Evolutionary conservation across 257 asterid genomes (phyloP).

Genomic region (Solanum pinnatisectum): DNA sequence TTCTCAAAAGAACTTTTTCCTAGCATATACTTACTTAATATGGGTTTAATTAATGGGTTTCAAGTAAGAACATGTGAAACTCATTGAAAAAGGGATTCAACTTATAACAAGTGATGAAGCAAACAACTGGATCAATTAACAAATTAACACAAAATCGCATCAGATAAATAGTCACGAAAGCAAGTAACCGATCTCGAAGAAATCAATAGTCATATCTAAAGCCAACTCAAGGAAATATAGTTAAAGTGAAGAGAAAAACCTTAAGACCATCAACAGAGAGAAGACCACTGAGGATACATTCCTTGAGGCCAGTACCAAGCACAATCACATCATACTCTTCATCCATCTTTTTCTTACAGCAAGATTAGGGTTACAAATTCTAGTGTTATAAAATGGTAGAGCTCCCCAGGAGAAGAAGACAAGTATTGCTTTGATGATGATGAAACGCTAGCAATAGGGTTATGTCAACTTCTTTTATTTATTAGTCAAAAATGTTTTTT

Average conservation of each 20-base stretch:
- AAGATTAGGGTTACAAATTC: background rate
- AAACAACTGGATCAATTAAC: background rate
- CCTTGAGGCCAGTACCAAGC: constrained; percentile 88
- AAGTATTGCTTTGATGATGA: background rate
- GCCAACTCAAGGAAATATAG: background rate
- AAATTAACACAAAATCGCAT: background rate
- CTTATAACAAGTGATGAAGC: background rate
- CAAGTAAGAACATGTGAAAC: background rate
- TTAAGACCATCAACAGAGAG: constrained; percentile 88
- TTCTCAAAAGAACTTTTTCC: background rate
- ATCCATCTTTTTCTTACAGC: constrained; percentile 25
- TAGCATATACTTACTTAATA: background rate
- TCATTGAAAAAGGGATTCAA: background rate
- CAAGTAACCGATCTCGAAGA: background rate
- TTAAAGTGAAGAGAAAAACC: constrained; percentile 5
- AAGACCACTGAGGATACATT: constrained; percentile 88
- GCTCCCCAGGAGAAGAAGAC: background rate
- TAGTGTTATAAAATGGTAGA: background rate
- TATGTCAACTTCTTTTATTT: background rate
- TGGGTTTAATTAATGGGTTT: background rate
- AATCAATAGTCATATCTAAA: background rate
- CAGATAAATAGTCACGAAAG: background rate
- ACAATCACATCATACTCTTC: constrained; percentile 92
- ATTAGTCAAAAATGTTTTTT: background rate
- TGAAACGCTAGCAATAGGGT: background rate